Evolutionary conservation across 1,139 yeast genomes (phyloP).

Genomic region (Kurtzmaniella quercitrusa): DNA sequence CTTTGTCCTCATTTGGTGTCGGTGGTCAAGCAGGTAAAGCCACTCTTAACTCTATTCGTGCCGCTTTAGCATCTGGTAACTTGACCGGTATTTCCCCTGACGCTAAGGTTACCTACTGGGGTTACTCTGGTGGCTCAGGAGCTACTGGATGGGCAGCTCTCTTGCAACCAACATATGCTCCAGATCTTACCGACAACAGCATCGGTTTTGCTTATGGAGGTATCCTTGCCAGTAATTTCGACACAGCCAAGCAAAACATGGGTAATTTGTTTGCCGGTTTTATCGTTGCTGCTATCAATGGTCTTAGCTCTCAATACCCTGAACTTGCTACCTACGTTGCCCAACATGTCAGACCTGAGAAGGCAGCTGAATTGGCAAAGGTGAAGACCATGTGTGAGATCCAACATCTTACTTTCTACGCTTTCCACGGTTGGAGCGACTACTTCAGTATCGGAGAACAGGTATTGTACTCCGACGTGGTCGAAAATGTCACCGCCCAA

Average conservation of each 20-base stretch:
- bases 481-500: neutral
- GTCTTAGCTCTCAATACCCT: slow-evolving; percentile 14
- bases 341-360: neutral
- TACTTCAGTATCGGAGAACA: neutral
- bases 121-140: slow-evolving; percentile 38
- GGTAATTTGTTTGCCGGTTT: slow-evolving; percentile 21
- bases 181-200: slow-evolving; percentile 13
- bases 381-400: neutral
- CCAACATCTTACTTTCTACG: neutral
- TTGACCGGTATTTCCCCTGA: slow-evolving; percentile 24
- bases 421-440: neutral
- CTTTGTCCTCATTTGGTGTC: slow-evolving; percentile 24
- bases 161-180: slow-evolving; percentile 22
- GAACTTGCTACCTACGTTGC: slow-evolving; percentile 6
- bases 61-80: slow-evolving; percentile 19
- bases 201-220: slow-evolving; percentile 19
- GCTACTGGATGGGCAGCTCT: slow-evolving; percentile 37
- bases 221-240: slow-evolving; percentile 12
- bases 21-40: slow-evolving; percentile 30
- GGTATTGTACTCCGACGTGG: neutral
- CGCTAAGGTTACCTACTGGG: slow-evolving; percentile 30
- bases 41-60: slow-evolving; percentile 28
- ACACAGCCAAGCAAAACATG: slow-evolving; percentile 15
- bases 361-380: neutral
- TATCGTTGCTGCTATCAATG: slow-evolving; percentile 17